Evolutionary conservation across 495 filamentous ascomycete species (phyloP).

Genomic region (Hamigera avellanea): DNA sequence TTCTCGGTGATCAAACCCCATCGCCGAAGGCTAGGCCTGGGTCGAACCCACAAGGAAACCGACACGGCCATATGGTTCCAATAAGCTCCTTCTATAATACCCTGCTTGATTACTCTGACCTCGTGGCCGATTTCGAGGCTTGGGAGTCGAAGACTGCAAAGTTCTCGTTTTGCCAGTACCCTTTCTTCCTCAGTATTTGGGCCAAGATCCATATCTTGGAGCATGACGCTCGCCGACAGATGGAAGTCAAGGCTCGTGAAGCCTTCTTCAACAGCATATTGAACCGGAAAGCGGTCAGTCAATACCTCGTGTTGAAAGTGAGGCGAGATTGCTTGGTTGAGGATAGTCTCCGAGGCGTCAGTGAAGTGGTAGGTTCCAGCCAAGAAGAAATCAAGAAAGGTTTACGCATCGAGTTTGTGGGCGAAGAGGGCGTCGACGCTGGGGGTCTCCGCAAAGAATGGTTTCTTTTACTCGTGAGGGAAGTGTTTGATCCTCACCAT

Average conservation of each 20-base stretch:
- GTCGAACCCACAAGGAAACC: constrained; percentile 29
- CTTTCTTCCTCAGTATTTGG: constrained; percentile 87
- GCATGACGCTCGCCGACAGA: constrained; percentile 81
- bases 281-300: constrained; percentile 58
- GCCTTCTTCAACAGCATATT: constrained; percentile 88
- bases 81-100: constrained; percentile 84
- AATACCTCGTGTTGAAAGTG: constrained; percentile 70
- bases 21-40: constrained; percentile 10
- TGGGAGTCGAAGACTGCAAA: constrained; percentile 70
- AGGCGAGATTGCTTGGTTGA: constrained; percentile 84
- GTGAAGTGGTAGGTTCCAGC: constrained; percentile 73
- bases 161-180: constrained; percentile 91
- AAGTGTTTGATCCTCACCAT: constrained; percentile 86
- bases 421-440: constrained; percentile 88
- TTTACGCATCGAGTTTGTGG: constrained; percentile 73
- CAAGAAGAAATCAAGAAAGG: constrained; percentile 90
- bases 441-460: constrained; percentile 91
- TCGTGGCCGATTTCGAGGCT: constrained; percentile 77
- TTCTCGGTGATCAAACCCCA: constrained; percentile 7
- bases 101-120: constrained; percentile 71
- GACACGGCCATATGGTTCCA: constrained; percentile 54
- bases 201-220: constrained; percentile 90
- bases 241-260: constrained; percentile 81
- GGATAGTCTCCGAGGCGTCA: constrained; percentile 76
- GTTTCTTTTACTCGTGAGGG: constrained; percentile 84